Evolutionary conservation across 1,139 yeast species (phyloP), one percentile per base, ranked within the genome.

Genomic region (Fermentozyma sake): DNA sequence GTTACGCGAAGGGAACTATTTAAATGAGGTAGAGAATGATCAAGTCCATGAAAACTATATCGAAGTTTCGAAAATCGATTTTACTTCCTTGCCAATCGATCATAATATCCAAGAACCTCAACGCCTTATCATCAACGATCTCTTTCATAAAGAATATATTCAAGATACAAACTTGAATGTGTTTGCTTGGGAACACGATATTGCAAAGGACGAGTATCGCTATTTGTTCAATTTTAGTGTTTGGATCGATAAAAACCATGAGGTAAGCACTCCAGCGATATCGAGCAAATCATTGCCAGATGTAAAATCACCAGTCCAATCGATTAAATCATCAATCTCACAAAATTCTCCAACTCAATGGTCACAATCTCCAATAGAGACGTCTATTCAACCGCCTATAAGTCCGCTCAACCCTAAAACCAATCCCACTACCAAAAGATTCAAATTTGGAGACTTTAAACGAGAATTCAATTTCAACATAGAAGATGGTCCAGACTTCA

Each of bases 401-500:
- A 6, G 9, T 4, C 12, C 11, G 6, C 16, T 10, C 5, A 16
- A 6, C n/a, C 16, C 20, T 7, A 17, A 24, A 12, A 13, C 14
- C 16, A 16, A 18, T 5, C 21, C 20, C 5, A 6, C 10, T 16
- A 16, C 9, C 6, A 17, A 24, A 16, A 17, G 12, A 13, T 18
- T 35, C 14, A 32, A 29, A 14, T 26, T 35, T 9, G 22, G 25
- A 4, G 31, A 35, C 19, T 31, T 34, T 12, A 37, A 31, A 15
- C 25, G 32, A 7, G 38, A 42, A 5, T 65, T 64, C 35, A 50
- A 42, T 27, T 61, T 64, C 28, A 50, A 49, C 23, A 58, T 61
- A 45, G 82, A 77, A 33, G 94, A 83, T 46, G 93, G 93, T 0
- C 94, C 94, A 1, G 69, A 76, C 24, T 82, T 83, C 46, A 59